Evolutionary conservation across 805 yeast species (phyloP), one percentile per base, ranked within the genome.

Genomic region (Metahyphopichia silvanorum): DNA sequence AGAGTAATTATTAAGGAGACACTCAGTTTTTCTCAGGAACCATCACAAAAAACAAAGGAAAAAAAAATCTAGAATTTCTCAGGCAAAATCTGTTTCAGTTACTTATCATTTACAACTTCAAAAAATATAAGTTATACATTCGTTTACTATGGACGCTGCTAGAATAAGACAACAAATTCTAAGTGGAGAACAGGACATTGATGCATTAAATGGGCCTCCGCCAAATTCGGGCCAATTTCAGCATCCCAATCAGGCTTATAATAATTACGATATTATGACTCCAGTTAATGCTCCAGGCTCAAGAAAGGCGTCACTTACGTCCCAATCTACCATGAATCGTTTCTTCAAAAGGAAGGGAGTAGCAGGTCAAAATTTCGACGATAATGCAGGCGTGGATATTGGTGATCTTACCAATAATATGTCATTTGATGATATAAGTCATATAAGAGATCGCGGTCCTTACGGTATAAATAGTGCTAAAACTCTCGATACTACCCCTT

Each of bases 381-480:
- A 66, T 6, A 66, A 63, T 4, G 28, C 37, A 5, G 69, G 68
- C 14, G 63, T 58, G 1, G 69, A 63, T 35, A 46, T 60, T 18
- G 55, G 49, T 27, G 60, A 58, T 21, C 37, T 61, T 21, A 52
- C 65, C 4, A 57, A 61, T 13, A 53, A 55, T 16, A 58, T 82
- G 40, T 74, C 86, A 0, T 79, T 81, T 41, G 77, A 75, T 40
- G 89, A 84, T 46, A 61, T 85, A 7, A 62, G 77, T 16, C 80
- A 79, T 30, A 57, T 80, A 2, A 63, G 82, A 31, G 86, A 80
- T 42, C 69, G 82, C 24, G 85, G 85, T 4, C 74, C 86, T 20
- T 82, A 81, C 49, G 82, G 81, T 3, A 62, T 71, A 13, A 62
- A 44, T 20, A 68, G 31, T 39, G 51, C 25, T 11, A 42, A 49